Conservation (phyloP, 2,329 filamentous ascomycete genomes). For the Fusarium protoensiforme region DNA sequence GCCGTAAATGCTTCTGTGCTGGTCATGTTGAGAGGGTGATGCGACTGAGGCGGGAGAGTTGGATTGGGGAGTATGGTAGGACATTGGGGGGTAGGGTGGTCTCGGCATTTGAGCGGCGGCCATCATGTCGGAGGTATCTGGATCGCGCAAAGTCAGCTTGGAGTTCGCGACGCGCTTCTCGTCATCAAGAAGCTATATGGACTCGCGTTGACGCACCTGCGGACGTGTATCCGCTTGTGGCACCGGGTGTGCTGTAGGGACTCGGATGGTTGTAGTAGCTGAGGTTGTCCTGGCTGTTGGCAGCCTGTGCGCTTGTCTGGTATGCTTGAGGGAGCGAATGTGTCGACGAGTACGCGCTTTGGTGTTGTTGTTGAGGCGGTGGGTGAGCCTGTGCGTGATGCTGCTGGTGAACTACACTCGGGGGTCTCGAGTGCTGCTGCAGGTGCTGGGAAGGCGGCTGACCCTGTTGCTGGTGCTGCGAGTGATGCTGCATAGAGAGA, state of each 20-base stretch:
- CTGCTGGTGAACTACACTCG: slow-evolving; percentile 79
- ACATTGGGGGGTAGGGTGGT: slow-evolving; percentile 86
- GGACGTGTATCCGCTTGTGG: slow-evolving; percentile 85
- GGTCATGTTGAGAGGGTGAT: slow-evolving; percentile 88
- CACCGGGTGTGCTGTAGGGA: slow-evolving; percentile 85
- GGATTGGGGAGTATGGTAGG: slow-evolving; percentile 93
- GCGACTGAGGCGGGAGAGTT: slow-evolving; percentile 94
- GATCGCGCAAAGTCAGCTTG: slow-evolving; percentile 30
- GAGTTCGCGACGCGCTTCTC: slow-evolving; percentile 10
- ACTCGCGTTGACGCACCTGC: slow-evolving; percentile 72
- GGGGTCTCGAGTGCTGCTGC: slow-evolving; percentile 74
- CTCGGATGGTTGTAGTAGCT: slow-evolving; percentile 83
- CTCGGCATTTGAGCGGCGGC: slow-evolving; percentile 76
- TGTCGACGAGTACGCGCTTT: slow-evolving; percentile 74
- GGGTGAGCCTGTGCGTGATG: slow-evolving; percentile 75
- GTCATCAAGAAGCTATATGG: slow-evolving; percentile 1
- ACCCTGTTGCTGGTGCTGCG: slow-evolving; percentile 79
- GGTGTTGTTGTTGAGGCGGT: slow-evolving; percentile 68
- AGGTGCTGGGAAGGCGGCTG: slow-evolving; percentile 73
- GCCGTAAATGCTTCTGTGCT: slow-evolving; percentile 87
- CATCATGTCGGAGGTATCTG: slow-evolving; percentile 74
- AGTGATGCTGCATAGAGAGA: slow-evolving; percentile 78
- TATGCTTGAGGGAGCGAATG: slow-evolving; percentile 76
- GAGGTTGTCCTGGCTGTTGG: slow-evolving; percentile 72
- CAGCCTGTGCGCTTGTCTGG: slow-evolving; percentile 71